phyloP scores from a whole-genome alignment of 2,329 filamentous ascomycete species.

The Emmonsiellopsis sp. region DNA sequence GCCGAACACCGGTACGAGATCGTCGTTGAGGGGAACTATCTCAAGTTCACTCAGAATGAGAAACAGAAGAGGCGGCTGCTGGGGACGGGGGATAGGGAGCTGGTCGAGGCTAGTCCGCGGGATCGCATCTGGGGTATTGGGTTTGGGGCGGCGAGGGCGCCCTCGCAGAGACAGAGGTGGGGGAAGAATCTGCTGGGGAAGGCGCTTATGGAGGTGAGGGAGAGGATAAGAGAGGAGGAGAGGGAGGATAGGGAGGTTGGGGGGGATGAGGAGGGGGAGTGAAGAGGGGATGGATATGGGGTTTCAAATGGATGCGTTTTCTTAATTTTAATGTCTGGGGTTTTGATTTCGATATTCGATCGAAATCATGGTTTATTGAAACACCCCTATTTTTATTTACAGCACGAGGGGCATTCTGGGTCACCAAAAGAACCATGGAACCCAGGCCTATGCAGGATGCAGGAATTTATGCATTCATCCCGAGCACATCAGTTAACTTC shows the following conservation, averaged over 20 bases:
- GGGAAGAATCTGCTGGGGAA: slow-evolving; percentile 25
- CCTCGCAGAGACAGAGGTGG: slow-evolving; percentile 19
- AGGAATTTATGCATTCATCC: too few relatives aligned
- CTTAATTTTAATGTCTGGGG: not conserved
- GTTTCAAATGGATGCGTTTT: not conserved
- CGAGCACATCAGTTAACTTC: too few relatives aligned
- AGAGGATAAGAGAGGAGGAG: slow-evolving; percentile 14
- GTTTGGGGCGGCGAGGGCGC: slow-evolving; percentile 21
- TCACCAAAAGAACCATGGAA: too few relatives aligned
- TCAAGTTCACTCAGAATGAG: slow-evolving; percentile 24
- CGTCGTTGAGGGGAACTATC: slow-evolving; percentile 22
- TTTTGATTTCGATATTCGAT: too few relatives aligned
- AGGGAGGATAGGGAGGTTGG: not conserved
- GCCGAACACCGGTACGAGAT: slow-evolving; percentile 17
- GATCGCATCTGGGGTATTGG: slow-evolving; percentile 28
- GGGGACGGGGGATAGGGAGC: slow-evolving; percentile 19
- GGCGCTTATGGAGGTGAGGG: slow-evolving; percentile 24
- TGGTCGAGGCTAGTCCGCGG: slow-evolving; percentile 27
- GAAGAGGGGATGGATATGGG: not conserved
- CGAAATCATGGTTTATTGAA: too few relatives aligned
- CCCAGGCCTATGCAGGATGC: too few relatives aligned
- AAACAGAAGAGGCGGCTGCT: slow-evolving; percentile 18
- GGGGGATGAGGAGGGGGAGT: not conserved
- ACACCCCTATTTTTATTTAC: too few relatives aligned
- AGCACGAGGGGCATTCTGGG: too few relatives aligned